Percentiles rank a stretch among this genome's conserved stretches.
These are phyloP conservation scores for Penicillium macrosclerotiorum DNA, from an alignment of 495 filamentous ascomycete genomes.

Conservation along the genomic window DNA sequence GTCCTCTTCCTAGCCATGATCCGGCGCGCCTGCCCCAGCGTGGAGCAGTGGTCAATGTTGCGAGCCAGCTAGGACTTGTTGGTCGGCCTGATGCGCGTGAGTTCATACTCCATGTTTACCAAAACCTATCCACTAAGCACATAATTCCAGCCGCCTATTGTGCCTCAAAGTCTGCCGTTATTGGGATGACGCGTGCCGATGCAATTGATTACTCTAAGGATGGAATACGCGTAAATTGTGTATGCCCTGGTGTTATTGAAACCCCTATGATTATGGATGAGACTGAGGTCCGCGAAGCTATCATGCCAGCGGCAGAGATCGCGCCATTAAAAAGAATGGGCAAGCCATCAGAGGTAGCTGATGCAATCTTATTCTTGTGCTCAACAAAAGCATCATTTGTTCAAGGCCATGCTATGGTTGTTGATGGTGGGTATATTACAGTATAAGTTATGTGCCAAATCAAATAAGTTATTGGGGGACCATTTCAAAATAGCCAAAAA, in stretches of 20 bases:
- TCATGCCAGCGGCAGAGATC: constrained; percentile 38
- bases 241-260: constrained; percentile 52
- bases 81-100: constrained; percentile 45
- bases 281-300: constrained; percentile 32
- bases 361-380: constrained; percentile 49
- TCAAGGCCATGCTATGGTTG: constrained; percentile 50
- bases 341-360: constrained; percentile 46
- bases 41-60: constrained; percentile 53
- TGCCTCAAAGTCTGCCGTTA: constrained; percentile 46
- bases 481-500: too few relatives aligned
- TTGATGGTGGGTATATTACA: constrained; percentile 54
- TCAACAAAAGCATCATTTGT: constrained; percentile 49
- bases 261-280: constrained; percentile 46
- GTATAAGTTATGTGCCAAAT: constrained; percentile 5
- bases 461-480: neutral
- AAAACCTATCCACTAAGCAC: neutral
- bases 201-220: constrained; percentile 52
- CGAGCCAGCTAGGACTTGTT: constrained; percentile 54
- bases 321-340: constrained; percentile 54
- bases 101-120: constrained; percentile 9
- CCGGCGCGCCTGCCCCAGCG: constrained; percentile 27
- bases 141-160: constrained; percentile 40
- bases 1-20: constrained; percentile 42
- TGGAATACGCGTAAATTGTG: constrained; percentile 50
- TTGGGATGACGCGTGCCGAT: constrained; percentile 46